Evolutionary conservation across 345 rosid species (phyloP).

Genomic region (Luvunga scandens): DNA sequence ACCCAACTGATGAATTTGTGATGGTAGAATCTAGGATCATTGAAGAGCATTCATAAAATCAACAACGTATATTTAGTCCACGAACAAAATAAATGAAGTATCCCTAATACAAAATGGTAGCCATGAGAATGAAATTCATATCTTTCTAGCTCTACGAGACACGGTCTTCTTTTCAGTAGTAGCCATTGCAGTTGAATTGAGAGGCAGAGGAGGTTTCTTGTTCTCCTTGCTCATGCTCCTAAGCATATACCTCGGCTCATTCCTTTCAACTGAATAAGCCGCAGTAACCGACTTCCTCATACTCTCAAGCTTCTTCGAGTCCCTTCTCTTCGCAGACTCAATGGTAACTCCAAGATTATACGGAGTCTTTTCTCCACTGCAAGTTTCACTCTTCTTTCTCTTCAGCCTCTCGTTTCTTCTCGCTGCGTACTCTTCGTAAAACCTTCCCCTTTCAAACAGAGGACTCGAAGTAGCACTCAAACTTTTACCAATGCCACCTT

Average conservation of each 20-base stretch:
- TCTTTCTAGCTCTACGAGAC: constrained; percentile 26
- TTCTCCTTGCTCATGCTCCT: constrained; percentile 81
- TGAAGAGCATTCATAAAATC: not conserved
- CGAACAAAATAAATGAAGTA: not conserved
- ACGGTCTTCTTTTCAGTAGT: constrained; percentile 29
- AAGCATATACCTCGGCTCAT: constrained; percentile 60
- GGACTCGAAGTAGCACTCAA: constrained; percentile 30
- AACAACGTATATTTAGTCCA: not conserved
- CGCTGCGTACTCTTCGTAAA: constrained; percentile 77
- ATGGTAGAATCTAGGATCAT: not conserved
- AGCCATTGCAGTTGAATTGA: constrained; percentile 15
- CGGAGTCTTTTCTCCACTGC: constrained; percentile 28
- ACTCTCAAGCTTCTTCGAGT: constrained; percentile 47
- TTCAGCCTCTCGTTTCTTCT: constrained; percentile 79
- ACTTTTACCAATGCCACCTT: constrained; percentile 4
- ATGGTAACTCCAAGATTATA: constrained; percentile 59
- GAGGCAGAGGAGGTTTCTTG: constrained; percentile 59
- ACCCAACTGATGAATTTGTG: not conserved
- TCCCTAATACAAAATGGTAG: not conserved
- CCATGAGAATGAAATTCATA: constrained; percentile 15
- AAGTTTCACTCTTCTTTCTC: constrained; percentile 47
- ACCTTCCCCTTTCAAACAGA: constrained; percentile 77
- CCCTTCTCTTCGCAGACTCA: constrained; percentile 58
- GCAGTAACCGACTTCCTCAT: constrained; percentile 50
- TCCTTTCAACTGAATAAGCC: constrained; percentile 44